These are phyloP conservation scores for Bruguiera hainesii DNA, from an alignment of 441 rosid genomes.

Conservation along the genomic window DNA sequence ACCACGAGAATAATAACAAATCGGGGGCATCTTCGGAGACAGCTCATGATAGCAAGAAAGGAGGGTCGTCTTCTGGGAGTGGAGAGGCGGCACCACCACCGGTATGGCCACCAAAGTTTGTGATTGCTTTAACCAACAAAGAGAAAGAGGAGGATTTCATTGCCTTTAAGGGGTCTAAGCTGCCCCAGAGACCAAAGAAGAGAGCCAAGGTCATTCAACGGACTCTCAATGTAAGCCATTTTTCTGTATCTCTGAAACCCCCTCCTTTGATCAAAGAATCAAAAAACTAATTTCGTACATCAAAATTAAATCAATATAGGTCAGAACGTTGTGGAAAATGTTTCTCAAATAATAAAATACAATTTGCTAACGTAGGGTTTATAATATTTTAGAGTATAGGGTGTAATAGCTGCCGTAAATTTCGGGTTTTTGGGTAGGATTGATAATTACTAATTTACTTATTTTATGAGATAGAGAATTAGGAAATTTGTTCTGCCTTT, in stretches of 20 bases:
- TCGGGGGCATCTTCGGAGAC: slow-evolving; percentile 56
- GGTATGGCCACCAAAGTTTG: slow-evolving; percentile 74
- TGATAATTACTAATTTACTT: too few relatives aligned
- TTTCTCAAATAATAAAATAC: too few relatives aligned
- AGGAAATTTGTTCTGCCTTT: slow-evolving; percentile 1
- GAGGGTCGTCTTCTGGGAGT: slow-evolving; percentile 63
- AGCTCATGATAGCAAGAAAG: slow-evolving; percentile 58
- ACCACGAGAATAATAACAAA: slow-evolving; percentile 31
- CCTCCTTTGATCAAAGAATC: background rate
- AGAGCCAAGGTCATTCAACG: slow-evolving; percentile 72
- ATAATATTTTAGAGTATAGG: too few relatives aligned
- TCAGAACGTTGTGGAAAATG: too few relatives aligned
- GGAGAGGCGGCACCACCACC: slow-evolving; percentile 46
- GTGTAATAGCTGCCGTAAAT: too few relatives aligned
- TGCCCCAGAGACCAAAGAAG: slow-evolving; percentile 79
- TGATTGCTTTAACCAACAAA: slow-evolving; percentile 65
- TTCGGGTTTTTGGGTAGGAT: too few relatives aligned
- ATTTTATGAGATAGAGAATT: background rate
- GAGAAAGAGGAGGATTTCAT: slow-evolving; percentile 79
- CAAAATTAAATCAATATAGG: too few relatives aligned
- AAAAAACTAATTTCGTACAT: too few relatives aligned
- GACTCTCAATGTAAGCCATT: slow-evolving; percentile 59
- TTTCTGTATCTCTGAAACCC: background rate
- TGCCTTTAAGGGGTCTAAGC: slow-evolving; percentile 65
- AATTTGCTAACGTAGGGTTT: too few relatives aligned